Evolutionary conservation across 129 eudicot species (phyloP).

Genomic region (Calendula officinalis): DNA sequence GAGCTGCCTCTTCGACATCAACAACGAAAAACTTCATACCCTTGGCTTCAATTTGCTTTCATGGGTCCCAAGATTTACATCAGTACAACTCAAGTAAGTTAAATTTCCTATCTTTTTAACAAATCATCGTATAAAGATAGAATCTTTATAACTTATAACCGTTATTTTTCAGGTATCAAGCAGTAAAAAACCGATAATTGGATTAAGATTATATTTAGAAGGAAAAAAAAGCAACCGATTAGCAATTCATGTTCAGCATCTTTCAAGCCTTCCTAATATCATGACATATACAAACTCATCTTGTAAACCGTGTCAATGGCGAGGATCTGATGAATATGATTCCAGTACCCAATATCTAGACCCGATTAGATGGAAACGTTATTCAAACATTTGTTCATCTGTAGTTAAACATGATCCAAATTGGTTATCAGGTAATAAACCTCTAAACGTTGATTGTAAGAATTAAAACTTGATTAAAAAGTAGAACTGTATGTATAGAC

Average conservation of each 20-base stretch:
- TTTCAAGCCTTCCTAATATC: constrained; percentile 27
- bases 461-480: too few species aligned
- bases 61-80: constrained; percentile 26
- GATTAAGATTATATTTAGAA: constrained; percentile 6
- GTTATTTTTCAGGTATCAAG: constrained; percentile 48
- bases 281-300: constrained; percentile 29
- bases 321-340: constrained; percentile 76
- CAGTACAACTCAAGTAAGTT: constrained; percentile 27
- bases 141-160: not conserved
- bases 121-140: not conserved
- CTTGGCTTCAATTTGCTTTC: constrained; percentile 22
- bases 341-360: constrained; percentile 55
- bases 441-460: not conserved
- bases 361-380: constrained; percentile 75
- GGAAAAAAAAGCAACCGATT: constrained; percentile 14
- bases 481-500: too few species aligned
- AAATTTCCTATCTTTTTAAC: not conserved
- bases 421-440: constrained; percentile 46
- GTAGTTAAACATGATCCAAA: constrained; percentile 67
- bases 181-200: constrained; percentile 17
- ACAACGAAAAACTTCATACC: constrained; percentile 19
- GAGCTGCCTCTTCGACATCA: constrained; percentile 30
- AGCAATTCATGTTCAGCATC: constrained; percentile 13
- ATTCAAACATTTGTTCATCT: constrained; percentile 67
- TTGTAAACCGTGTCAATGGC: constrained; percentile 55